Percentiles rank a stretch among this genome's conserved stretches.
phyloP scores from a whole-genome alignment of 31 red algal species.

The Bonnemaisonia californica region DNA sequence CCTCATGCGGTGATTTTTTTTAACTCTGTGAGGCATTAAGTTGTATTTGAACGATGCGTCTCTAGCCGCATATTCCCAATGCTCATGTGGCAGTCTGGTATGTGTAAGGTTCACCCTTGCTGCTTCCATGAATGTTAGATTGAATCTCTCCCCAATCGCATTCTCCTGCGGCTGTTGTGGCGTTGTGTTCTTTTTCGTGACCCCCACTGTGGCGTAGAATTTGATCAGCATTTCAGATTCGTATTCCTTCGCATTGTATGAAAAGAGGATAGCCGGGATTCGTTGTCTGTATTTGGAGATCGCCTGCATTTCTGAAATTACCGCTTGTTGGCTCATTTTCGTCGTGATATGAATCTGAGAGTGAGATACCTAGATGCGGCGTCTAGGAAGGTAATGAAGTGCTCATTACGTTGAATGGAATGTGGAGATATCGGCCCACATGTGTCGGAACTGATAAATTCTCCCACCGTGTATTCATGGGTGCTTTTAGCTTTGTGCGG shows the following conservation, averaged over 20 bases:
- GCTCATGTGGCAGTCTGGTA: neutral
- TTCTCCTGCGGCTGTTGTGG: conserved; percentile 27
- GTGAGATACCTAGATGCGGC: neutral
- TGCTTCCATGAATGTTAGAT: neutral
- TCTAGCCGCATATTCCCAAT: conserved; percentile 12
- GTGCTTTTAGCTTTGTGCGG: no score
- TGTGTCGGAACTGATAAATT: neutral
- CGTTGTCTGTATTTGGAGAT: neutral
- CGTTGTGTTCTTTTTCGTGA: neutral
- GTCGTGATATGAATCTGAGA: neutral
- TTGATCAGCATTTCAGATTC: neutral
- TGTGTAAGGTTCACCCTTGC: neutral
- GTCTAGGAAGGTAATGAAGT: neutral
- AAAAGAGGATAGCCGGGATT: neutral
- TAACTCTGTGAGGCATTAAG: neutral
- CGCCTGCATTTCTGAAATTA: neutral
- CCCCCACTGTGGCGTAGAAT: neutral
- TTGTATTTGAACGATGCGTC: conserved; percentile 16
- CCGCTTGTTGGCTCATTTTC: neutral
- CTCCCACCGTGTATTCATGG: neutral
- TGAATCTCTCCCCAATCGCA: neutral
- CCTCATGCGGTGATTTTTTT: neutral
- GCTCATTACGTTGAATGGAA: neutral
- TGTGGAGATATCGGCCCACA: neutral
- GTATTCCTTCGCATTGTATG: conserved; percentile 5